Evolutionary conservation across 2,329 filamentous ascomycete genomes (phyloP).

Genomic region (Colletotrichum sidae): DNA sequence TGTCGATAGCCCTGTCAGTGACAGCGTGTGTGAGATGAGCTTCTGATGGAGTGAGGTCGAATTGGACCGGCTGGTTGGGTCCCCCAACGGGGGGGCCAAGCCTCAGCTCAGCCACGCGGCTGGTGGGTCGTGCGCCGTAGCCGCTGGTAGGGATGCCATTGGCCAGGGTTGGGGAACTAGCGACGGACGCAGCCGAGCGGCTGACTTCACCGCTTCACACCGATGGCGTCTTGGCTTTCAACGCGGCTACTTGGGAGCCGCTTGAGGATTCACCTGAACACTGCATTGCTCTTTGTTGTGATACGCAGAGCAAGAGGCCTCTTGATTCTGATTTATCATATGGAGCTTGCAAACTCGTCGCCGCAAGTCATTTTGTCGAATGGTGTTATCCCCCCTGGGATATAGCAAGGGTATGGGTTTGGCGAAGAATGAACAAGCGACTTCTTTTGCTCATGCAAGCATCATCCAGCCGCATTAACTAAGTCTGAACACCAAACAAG

Average conservation of each 20-base stretch:
- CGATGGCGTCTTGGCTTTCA: background rate
- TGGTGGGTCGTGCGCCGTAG: constrained; percentile 15
- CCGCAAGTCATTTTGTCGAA: too few species aligned
- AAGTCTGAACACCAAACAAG: too few species aligned
- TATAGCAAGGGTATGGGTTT: too few species aligned
- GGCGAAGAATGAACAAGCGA: too few species aligned
- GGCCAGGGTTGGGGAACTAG: background rate
- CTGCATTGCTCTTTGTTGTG: background rate
- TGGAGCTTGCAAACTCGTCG: too few species aligned
- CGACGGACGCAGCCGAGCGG: constrained; percentile 26
- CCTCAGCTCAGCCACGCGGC: constrained; percentile 28
- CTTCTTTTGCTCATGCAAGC: too few species aligned
- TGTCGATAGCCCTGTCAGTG: background rate
- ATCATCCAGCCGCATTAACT: too few species aligned
- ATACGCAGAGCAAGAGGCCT: background rate
- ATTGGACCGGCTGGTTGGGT: background rate
- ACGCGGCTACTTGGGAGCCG: background rate
- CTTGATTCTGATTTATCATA: background rate
- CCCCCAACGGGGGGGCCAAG: constrained; percentile 1
- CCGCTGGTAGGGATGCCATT: constrained; percentile 6
- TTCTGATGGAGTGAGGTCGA: constrained; percentile 33
- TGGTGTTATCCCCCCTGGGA: too few species aligned
- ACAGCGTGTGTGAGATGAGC: too few species aligned
- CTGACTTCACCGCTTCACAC: constrained; percentile 15
- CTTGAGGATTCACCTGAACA: background rate